These are phyloP conservation scores for Solioccasus polychromus DNA, from an alignment of 768 basidiomycete genomes.

Conservation along the genomic window DNA sequence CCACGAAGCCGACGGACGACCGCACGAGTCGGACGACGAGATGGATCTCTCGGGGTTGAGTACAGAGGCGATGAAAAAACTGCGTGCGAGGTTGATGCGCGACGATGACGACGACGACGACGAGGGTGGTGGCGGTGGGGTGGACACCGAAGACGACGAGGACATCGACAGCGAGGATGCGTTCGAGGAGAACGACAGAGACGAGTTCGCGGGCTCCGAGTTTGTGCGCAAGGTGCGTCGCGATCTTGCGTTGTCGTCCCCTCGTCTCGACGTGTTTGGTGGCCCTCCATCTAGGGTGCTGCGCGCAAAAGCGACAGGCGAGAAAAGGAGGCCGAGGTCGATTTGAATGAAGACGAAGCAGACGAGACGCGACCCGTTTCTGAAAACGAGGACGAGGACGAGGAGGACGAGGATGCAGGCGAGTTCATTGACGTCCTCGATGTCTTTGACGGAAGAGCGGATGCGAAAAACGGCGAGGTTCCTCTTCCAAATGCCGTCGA, in stretches of 20 bases:
- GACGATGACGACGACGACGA: conserved; percentile 54
- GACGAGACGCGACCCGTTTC: conserved; percentile 16
- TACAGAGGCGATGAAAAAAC: conserved; percentile 31
- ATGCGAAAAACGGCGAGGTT: conserved; percentile 22
- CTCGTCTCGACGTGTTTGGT: not conserved
- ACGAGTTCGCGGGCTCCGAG: conserved; percentile 65
- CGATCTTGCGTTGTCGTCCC: not conserved
- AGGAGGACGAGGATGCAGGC: conserved; percentile 43
- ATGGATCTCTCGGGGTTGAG: conserved; percentile 33
- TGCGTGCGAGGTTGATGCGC: conserved; percentile 48
- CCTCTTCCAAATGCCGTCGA: conserved; percentile 9
- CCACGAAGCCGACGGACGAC: conserved; percentile 43
- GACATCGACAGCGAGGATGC: conserved; percentile 84
- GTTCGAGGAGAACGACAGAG: conserved; percentile 79
- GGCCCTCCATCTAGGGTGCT: not conserved
- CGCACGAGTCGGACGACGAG: conserved; percentile 38
- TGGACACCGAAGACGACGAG: conserved; percentile 75
- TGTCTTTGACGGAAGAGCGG: conserved; percentile 61
- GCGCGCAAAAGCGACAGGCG: conserved; percentile 22
- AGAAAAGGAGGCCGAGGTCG: conserved; percentile 47
- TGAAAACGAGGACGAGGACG: conserved; percentile 34
- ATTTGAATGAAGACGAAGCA: conserved; percentile 57
- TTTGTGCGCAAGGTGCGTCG: conserved; percentile 28
- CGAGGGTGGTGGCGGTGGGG: conserved; percentile 35
- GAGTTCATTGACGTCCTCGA: conserved; percentile 66